phyloP scores from a whole-genome alignment of 768 basidiomycete species.

The Lanmaoa rubissima region DNA sequence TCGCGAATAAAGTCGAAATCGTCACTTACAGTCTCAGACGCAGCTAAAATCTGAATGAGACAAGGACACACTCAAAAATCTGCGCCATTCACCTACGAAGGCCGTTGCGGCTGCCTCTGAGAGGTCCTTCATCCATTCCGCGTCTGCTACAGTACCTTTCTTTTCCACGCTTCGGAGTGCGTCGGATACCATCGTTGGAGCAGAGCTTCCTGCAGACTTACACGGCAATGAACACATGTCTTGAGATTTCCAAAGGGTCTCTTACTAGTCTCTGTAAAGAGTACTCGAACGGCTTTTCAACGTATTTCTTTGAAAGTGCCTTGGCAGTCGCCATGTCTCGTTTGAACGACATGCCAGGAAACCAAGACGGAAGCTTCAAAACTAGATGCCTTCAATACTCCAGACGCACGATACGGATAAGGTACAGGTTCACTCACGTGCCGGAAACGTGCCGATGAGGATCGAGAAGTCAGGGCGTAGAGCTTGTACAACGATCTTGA shows the following conservation, averaged over 20 bases:
- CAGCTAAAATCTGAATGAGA: conserved; percentile 15
- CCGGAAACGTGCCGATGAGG: conserved; percentile 17
- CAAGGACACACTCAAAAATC: not conserved
- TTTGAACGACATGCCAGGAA: conserved; percentile 26
- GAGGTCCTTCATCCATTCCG: conserved; percentile 10
- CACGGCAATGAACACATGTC: not conserved
- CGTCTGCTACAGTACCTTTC: conserved; percentile 3
- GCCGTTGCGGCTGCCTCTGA: conserved; percentile 23
- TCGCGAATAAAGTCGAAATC: not conserved
- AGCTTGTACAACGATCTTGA: conserved; percentile 6
- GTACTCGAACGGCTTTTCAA: conserved; percentile 15
- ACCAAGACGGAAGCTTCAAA: conserved; percentile 22
- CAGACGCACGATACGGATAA: not conserved
- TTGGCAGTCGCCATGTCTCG: conserved; percentile 19
- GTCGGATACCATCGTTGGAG: conserved; percentile 20
- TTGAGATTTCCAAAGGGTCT: not conserved
- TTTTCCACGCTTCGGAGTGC: conserved; percentile 11
- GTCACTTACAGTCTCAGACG: conserved; percentile 19
- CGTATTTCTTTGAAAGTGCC: conserved; percentile 13
- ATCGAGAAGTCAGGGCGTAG: conserved; percentile 20
- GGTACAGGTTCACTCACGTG: conserved; percentile 6
- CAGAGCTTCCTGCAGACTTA: conserved; percentile 8
- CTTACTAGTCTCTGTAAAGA: conserved; percentile 21
- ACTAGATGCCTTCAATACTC: conserved; percentile 5
- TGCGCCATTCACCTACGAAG: conserved; percentile 13